These are phyloP conservation scores for Carallia pectinifolia DNA, from an alignment of 345 rosid species.

Conservation along the genomic window DNA sequence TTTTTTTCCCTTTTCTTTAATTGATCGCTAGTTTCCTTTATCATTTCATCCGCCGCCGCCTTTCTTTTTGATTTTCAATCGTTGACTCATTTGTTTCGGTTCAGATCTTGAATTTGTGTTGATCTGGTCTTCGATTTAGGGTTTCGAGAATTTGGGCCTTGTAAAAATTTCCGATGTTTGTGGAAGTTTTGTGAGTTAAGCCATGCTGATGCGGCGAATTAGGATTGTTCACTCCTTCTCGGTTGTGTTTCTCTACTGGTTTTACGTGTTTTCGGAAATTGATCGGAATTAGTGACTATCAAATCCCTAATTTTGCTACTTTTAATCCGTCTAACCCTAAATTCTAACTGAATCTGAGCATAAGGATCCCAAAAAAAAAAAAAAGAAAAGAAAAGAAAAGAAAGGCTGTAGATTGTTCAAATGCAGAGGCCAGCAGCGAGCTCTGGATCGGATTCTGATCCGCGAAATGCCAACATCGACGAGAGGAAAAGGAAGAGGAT, in stretches of 20 bases:
- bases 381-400: slow-evolving; percentile 33
- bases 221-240: slow-evolving; percentile 86
- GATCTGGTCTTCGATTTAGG: slow-evolving; percentile 8
- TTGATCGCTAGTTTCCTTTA: background rate
- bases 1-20: background rate
- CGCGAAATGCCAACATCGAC: slow-evolving; percentile 41
- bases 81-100: background rate
- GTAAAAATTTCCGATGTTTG: slow-evolving; percentile 35
- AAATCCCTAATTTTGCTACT: background rate
- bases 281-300: background rate
- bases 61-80: background rate
- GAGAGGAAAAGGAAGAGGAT: slow-evolving; percentile 87
- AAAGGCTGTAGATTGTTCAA: slow-evolving; percentile 16
- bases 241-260: slow-evolving; percentile 88
- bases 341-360: background rate
- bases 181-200: slow-evolving; percentile 56
- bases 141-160: slow-evolving; percentile 11
- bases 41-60: too few relatives aligned
- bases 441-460: slow-evolving; percentile 71
- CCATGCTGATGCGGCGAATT: slow-evolving; percentile 62
- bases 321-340: background rate
- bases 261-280: slow-evolving; percentile 74
- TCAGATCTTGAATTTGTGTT: background rate
- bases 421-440: slow-evolving; percentile 38
- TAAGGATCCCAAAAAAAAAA: background rate